Percentiles rank a stretch among this genome's conserved stretches.
These are phyloP conservation scores for Quercus parvula DNA, from an alignment of 306 rosid genomes.

Conservation along the genomic window DNA sequence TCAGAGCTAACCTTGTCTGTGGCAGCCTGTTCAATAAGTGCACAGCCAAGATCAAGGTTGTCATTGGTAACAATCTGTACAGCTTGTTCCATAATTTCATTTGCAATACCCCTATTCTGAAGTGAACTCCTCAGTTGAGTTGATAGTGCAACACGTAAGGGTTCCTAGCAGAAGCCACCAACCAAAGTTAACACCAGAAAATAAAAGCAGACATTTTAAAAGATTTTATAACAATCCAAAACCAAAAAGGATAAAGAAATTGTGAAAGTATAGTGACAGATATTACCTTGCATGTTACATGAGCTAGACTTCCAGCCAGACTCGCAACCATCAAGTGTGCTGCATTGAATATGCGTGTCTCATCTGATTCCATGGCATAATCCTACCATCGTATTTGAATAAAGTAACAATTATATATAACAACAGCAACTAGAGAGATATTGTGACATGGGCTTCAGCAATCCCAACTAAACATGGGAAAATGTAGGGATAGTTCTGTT, in stretches of 20 bases:
- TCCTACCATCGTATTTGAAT: slow-evolving; percentile 49
- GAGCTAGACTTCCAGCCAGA: slow-evolving; percentile 96
- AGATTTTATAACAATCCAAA: neutral
- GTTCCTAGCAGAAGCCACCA: slow-evolving; percentile 62
- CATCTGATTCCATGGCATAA: slow-evolving; percentile 97
- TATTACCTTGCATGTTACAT: slow-evolving; percentile 94
- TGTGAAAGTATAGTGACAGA: slow-evolving; percentile 4
- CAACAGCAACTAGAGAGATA: neutral
- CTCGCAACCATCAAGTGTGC: slow-evolving; percentile 99
- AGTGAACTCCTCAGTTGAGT: slow-evolving; percentile 73
- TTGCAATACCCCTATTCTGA: slow-evolving; percentile 65
- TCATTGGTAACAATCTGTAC: slow-evolving; percentile 96
- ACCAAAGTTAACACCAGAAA: slow-evolving; percentile 2
- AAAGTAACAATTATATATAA: slow-evolving; percentile 9
- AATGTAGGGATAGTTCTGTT: neutral
- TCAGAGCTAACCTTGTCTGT: slow-evolving; percentile 77
- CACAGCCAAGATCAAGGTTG: slow-evolving; percentile 99
- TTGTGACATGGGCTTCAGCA: neutral
- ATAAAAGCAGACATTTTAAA: slow-evolving; percentile 2
- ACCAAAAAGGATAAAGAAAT: slow-evolving; percentile 3
- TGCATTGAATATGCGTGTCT: slow-evolving; percentile 84
- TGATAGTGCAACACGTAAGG: slow-evolving; percentile 78
- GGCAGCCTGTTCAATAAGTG: slow-evolving; percentile 93
- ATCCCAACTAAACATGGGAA: neutral
- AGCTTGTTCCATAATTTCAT: slow-evolving; percentile 79